phyloP scores from a whole-genome alignment of 306 rosid species.

The Amphicarpaea edgeworthii region DNA sequence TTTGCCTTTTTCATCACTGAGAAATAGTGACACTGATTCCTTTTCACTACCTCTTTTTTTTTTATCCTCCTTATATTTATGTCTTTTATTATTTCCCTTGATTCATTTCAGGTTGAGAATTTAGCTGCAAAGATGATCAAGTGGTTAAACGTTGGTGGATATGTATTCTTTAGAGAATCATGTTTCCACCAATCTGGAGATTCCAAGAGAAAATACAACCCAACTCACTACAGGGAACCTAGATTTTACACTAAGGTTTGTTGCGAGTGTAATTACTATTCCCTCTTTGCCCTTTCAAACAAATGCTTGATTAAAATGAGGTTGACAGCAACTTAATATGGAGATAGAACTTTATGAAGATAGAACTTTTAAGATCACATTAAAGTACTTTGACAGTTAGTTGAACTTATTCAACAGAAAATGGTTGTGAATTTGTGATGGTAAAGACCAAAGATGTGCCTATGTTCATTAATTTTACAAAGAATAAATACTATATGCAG shows the following conservation, averaged over 20 bases:
- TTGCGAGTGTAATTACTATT: not conserved
- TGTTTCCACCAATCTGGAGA: conserved; percentile 98
- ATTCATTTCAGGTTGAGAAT: conserved; percentile 64
- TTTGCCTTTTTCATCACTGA: not conserved
- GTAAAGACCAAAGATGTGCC: not conserved
- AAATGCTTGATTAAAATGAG: conserved; percentile 8
- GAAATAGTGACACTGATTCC: conserved; percentile 22
- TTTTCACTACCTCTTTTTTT: not conserved
- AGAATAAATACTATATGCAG: not conserved
- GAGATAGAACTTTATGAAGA: conserved; percentile 1
- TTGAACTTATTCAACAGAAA: not conserved
- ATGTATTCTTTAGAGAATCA: conserved; percentile 90
- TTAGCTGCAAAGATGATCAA: conserved; percentile 81
- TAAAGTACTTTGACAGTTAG: not conserved
- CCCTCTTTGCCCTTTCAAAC: not conserved
- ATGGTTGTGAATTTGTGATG: conserved; percentile 11
- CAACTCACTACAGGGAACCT: conserved; percentile 96
- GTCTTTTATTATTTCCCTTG: conserved; percentile 5
- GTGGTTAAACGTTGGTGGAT: conserved; percentile 92
- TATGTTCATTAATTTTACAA: not conserved
- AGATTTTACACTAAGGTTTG: conserved; percentile 90
- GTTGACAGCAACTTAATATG: not conserved
- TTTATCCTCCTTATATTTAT: not conserved
- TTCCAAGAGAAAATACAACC: conserved; percentile 87
- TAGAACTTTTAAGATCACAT: not conserved